phyloP scores from a whole-genome alignment of 768 basidiomycete genomes.

The Lactarius hatsudake region DNA sequence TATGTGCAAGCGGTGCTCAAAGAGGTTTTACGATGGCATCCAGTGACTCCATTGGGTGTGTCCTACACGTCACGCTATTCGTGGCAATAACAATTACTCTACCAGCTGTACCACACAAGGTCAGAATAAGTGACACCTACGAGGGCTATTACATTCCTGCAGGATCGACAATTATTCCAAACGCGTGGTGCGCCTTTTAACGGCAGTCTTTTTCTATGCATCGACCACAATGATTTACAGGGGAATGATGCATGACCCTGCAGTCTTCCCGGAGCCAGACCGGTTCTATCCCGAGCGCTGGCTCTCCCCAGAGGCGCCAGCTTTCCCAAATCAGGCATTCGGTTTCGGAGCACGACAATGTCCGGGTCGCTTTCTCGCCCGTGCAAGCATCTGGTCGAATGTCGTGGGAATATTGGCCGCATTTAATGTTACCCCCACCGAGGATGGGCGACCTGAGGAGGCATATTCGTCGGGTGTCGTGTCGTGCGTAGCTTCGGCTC shows the following conservation, averaged over 20 bases:
- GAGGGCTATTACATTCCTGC: background rate
- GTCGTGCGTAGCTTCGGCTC: background rate
- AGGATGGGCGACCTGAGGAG: background rate
- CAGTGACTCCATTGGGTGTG: background rate
- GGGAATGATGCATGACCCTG: background rate
- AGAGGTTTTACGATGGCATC: background rate
- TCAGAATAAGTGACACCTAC: background rate
- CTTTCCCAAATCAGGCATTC: background rate
- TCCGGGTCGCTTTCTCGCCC: background rate
- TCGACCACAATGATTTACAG: background rate
- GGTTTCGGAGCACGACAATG: background rate
- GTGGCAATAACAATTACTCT: background rate
- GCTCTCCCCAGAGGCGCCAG: background rate
- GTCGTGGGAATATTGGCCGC: background rate
- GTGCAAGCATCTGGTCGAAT: background rate
- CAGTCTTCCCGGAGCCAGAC: too few species aligned
- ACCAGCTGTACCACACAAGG: background rate
- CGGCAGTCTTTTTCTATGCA: too few species aligned
- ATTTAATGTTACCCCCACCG: background rate
- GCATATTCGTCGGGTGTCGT: background rate
- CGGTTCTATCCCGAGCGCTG: too few species aligned
- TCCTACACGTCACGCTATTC: background rate
- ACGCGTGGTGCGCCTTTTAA: background rate
- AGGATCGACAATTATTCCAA: background rate
- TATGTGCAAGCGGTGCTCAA: constrained; percentile 2